Evolutionary conservation across 1,139 yeast genomes (phyloP), one percentile per base, ranked within the genome.

Genomic region (Pichia sp.): DNA sequence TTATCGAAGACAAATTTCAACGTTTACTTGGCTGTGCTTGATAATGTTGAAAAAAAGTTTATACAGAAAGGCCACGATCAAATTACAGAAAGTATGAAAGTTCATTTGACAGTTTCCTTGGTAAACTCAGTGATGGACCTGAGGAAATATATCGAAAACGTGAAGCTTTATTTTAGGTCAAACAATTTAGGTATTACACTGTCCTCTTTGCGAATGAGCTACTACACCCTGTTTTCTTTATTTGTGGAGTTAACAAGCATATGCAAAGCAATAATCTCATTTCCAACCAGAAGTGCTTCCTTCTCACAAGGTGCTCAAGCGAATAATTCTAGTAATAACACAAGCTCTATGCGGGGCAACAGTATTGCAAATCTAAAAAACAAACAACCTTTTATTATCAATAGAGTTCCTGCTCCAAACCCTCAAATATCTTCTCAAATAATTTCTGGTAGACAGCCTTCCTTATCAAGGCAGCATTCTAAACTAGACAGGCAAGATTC

Each of bases 201-300:
- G 3, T 65, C 59, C 37, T 39, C 59, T 8, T 74, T 87, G 6
- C 74, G 97, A 58, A 77, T 88, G 76, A 75, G 87, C 43, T 82
- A 87, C 55, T 75, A 89, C 64, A 79, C 89, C 3, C 65, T 88
- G 12, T 81, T 79, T 64, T 89, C 95, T 16, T 79, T 95, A 1
- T 80, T 88, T 57, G 78, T 82, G 54, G 98, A 91, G 66, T 70
- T 90, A 46, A 76, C 78, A 58, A 87, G 88, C 64, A 86, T 95
- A 0, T 86, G 87, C 75, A 74, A 74, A 56, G 70, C 81, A 1
- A 63, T 85, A 28, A 69, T 74, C 0, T 80, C 83, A 4, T 37
- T 48, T 12, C 28, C 50, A n/a, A 47, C 9, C 13, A 40, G 43
- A 40, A 40, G 19, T 23, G 19, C 4, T 40, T 16, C n/a, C n/a